Conservation (phyloP, 106 monocot genomes). For the Dactylorhiza incarnata region DNA sequence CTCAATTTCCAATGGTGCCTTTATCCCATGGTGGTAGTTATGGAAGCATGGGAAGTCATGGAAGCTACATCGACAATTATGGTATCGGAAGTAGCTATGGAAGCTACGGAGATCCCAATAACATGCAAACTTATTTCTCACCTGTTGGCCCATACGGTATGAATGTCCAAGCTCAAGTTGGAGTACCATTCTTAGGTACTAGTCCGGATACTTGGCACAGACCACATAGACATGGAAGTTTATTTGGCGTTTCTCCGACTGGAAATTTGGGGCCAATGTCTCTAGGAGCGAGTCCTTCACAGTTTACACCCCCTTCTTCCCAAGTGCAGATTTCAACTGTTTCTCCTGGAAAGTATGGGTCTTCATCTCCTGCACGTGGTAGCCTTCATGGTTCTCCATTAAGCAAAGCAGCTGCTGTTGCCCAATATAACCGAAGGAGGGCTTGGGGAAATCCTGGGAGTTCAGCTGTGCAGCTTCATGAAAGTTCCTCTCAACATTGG, state of each 20-base stretch:
- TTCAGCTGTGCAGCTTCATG: constrained; percentile 32
- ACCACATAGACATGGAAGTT: constrained; percentile 55
- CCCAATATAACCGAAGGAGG: constrained; percentile 66
- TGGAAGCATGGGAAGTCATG: constrained; percentile 85
- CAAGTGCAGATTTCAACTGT: constrained; percentile 51
- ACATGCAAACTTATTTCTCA: constrained; percentile 47
- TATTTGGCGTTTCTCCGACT: constrained; percentile 61
- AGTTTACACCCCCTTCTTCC: constrained; percentile 78
- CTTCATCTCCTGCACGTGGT: constrained; percentile 74
- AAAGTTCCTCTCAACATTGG: constrained; percentile 42
- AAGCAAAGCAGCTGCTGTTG: constrained; percentile 49
- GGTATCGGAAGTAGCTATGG: constrained; percentile 67
- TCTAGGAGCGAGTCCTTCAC: constrained; percentile 92
- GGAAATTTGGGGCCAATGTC: constrained; percentile 73
- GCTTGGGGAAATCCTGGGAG: constrained; percentile 32
- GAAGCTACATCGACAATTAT: constrained; percentile 68
- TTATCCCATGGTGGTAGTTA: constrained; percentile 71
- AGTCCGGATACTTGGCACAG: constrained; percentile 66
- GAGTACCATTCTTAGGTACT: constrained; percentile 60
- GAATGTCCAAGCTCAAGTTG: constrained; percentile 52
- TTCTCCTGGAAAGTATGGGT: constrained; percentile 73
- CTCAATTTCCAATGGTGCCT: constrained; percentile 54
- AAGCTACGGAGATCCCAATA: constrained; percentile 70
- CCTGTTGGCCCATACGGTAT: constrained; percentile 60
- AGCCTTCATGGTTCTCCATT: constrained; percentile 53